phyloP scores from a whole-genome alignment of 805 yeast genomes.

The Starmerella potacharoeniae region DNA sequence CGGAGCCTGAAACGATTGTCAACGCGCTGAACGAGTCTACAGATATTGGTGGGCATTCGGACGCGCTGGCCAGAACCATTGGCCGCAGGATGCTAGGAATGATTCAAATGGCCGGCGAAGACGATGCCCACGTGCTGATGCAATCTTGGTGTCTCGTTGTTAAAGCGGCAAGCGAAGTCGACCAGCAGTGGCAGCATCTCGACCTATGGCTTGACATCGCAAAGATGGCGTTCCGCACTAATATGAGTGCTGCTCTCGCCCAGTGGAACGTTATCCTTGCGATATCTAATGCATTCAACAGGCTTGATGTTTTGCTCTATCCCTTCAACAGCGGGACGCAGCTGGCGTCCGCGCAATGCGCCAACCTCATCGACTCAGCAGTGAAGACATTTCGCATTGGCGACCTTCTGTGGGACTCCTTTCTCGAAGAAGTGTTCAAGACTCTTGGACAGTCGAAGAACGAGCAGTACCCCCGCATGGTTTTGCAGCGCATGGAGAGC shows the following conservation, averaged over 20 bases:
- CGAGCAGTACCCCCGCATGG: not conserved
- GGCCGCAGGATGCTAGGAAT: not conserved
- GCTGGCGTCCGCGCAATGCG: not conserved
- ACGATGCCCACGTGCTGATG: not conserved
- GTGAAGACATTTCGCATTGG: not conserved
- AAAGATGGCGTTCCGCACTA: not conserved
- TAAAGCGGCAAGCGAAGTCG: not conserved
- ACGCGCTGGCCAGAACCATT: not conserved
- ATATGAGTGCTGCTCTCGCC: not conserved
- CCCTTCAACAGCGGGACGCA: not conserved
- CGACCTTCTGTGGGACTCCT: not conserved
- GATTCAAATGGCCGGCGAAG: not conserved
- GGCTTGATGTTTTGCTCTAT: not conserved
- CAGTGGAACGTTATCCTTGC: not conserved
- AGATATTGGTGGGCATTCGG: not conserved
- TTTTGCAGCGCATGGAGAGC: not conserved
- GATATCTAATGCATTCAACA: not conserved
- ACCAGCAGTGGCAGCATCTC: not conserved
- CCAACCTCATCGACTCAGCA: not conserved
- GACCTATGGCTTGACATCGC: slow-evolving; percentile 1
- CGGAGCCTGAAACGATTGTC: not conserved
- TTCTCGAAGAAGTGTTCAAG: not conserved
- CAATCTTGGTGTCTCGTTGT: not conserved
- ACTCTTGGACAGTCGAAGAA: not conserved
- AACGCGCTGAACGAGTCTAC: not conserved